These are phyloP conservation scores for Anacardium occidentale DNA, from an alignment of 345 rosid genomes.

Conservation along the genomic window DNA sequence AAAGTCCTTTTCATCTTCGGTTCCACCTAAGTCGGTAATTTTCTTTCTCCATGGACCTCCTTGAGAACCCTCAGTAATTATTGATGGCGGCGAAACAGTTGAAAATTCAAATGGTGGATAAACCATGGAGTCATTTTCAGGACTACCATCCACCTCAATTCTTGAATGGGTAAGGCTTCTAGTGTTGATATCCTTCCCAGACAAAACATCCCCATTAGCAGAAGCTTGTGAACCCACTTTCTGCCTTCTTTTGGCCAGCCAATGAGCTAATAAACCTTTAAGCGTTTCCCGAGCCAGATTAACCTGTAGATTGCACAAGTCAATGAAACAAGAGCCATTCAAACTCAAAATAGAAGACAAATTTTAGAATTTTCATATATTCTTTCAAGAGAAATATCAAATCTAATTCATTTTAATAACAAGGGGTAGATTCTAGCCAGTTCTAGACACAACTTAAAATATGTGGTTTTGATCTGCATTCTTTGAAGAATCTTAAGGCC, in stretches of 20 bases:
- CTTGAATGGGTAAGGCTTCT: constrained; percentile 62
- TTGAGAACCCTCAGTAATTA: constrained; percentile 94
- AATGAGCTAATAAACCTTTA: constrained; percentile 90
- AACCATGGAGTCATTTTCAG: constrained; percentile 73
- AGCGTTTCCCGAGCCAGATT: constrained; percentile 96
- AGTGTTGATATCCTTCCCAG: constrained; percentile 60
- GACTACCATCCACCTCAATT: constrained; percentile 62
- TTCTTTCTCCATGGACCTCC: constrained; percentile 99
- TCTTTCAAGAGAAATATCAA: neutral
- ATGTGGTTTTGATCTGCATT: no score
- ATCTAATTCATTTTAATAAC: neutral
- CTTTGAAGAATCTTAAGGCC: no score
- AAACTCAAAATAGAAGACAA: neutral
- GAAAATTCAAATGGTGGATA: constrained; percentile 94
- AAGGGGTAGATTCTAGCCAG: neutral
- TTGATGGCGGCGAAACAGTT: constrained; percentile 76
- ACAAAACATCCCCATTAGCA: constrained; percentile 64
- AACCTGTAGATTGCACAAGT: constrained; percentile 53
- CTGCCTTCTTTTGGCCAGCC: constrained; percentile 82
- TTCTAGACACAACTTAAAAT: neutral
- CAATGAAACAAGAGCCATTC: constrained; percentile 7
- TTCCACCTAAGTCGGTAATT: constrained; percentile 80
- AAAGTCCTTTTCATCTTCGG: constrained; percentile 92
- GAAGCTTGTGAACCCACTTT: constrained; percentile 64
- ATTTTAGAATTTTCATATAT: neutral